Conservation (phyloP, 495 filamentous ascomycete genomes). For the Niebla homalea region DNA sequence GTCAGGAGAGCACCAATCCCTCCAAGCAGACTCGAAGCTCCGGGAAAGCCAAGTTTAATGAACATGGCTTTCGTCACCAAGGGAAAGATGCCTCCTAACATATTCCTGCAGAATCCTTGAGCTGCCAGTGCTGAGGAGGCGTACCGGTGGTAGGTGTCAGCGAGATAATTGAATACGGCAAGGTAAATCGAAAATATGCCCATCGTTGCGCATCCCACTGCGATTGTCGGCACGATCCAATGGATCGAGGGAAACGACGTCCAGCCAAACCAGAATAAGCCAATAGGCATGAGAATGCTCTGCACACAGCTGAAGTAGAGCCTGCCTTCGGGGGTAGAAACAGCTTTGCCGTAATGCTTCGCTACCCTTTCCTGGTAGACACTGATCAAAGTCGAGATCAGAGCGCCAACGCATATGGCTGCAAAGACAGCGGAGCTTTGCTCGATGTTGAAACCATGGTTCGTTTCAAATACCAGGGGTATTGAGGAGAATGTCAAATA, state of each 20-base stretch:
- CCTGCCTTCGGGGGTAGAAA: slow-evolving; percentile 56
- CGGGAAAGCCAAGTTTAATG: slow-evolving; percentile 51
- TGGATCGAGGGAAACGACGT: slow-evolving; percentile 51
- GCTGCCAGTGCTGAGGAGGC: slow-evolving; percentile 80
- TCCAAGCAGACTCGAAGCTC: slow-evolving; percentile 65
- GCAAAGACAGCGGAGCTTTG: slow-evolving; percentile 62
- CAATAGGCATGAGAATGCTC: slow-evolving; percentile 53
- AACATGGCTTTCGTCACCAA: slow-evolving; percentile 64
- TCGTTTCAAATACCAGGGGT: slow-evolving; percentile 60
- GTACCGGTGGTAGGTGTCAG: slow-evolving; percentile 78
- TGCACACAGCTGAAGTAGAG: slow-evolving; percentile 76
- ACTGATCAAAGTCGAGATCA: slow-evolving; percentile 57
- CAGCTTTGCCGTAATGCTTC: slow-evolving; percentile 27
- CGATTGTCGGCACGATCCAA: slow-evolving; percentile 67
- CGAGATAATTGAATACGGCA: slow-evolving; percentile 86
- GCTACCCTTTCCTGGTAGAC: slow-evolving; percentile 57
- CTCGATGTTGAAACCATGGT: slow-evolving; percentile 54
- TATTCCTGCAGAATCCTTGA: slow-evolving; percentile 74
- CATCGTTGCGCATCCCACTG: slow-evolving; percentile 62
- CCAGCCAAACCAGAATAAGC: slow-evolving; percentile 76
- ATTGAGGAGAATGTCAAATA: slow-evolving; percentile 74
- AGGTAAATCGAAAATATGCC: slow-evolving; percentile 85
- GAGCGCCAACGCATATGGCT: slow-evolving; percentile 54
- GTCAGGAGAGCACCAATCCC: slow-evolving; percentile 59
- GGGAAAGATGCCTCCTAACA: slow-evolving; percentile 74